Percentiles rank a stretch among this genome's conserved stretches.
Conservation (phyloP, 2,329 filamentous ascomycete genomes). For the Aspergillus spinulosporus region DNA sequence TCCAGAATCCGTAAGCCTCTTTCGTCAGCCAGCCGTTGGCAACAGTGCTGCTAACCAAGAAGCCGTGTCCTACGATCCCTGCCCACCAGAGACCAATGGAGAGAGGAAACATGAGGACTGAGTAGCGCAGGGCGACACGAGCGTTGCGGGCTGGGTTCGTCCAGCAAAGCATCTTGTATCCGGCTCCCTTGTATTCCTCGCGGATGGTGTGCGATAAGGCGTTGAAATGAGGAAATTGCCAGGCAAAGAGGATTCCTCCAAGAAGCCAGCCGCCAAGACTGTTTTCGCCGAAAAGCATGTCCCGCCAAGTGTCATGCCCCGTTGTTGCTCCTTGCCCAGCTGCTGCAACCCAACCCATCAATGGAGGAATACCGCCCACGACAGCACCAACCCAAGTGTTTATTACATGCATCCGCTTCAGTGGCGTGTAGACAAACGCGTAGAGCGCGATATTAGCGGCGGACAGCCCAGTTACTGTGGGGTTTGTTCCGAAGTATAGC, state of each 20-base stretch:
- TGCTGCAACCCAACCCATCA: conserved; percentile 98
- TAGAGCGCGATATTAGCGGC: conserved; percentile 85
- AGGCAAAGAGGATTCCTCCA: conserved; percentile 80
- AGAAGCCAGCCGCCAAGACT: conserved; percentile 83
- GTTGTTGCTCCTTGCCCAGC: conserved; percentile 79
- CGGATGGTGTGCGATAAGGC: conserved; percentile 84
- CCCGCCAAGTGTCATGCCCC: conserved; percentile 71
- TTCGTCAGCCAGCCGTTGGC: conserved; percentile 84
- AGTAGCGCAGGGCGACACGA: conserved; percentile 85
- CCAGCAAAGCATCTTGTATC: conserved; percentile 76
- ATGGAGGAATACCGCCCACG: conserved; percentile 86
- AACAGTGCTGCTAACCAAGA: conserved; percentile 74
- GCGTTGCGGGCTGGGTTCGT: conserved; percentile 81
- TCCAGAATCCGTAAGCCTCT: conserved; percentile 81
- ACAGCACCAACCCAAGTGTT: conserved; percentile 96
- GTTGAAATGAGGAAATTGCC: conserved; percentile 99
- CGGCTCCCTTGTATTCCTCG: conserved; percentile 77
- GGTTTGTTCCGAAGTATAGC: conserved; percentile 88
- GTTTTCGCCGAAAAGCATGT: conserved; percentile 71
- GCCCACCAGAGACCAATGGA: conserved; percentile 76
- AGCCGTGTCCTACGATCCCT: conserved; percentile 82
- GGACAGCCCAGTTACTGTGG: conserved; percentile 84
- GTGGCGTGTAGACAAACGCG: conserved; percentile 85
- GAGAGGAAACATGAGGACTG: conserved; percentile 79
- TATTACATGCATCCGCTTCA: conserved; percentile 80